A percentile compares a stretch with the other conserved stretches of the same genome.
These are phyloP conservation scores for Cenococcum geophilum DNA, from an alignment of 495 filamentous ascomycete genomes.

Conservation along the genomic window DNA sequence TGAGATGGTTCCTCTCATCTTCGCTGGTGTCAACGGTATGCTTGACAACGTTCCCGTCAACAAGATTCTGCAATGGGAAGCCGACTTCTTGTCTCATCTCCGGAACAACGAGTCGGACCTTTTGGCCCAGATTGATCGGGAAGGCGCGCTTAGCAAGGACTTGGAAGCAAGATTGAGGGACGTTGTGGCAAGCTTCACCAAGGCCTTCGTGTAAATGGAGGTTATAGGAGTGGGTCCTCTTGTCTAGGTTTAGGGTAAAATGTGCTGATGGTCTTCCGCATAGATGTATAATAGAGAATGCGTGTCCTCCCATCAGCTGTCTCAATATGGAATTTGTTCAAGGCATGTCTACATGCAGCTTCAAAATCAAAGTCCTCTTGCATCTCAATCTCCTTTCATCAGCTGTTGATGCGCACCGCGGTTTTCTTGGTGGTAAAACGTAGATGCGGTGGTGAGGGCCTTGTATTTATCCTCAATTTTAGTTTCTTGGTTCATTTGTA, in stretches of 20 bases:
- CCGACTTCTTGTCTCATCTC: constrained; percentile 87
- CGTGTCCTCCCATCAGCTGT: constrained; percentile 32
- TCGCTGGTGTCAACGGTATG: constrained; percentile 96
- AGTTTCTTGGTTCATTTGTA: constrained; percentile 19
- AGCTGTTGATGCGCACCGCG: constrained; percentile 12
- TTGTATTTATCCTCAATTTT: constrained; percentile 27
- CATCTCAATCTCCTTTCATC: constrained; percentile 13
- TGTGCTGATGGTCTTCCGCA: constrained; percentile 28
- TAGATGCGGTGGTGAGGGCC: constrained; percentile 2
- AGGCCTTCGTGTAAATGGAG: constrained; percentile 61
- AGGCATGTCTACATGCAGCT: constrained; percentile 11
- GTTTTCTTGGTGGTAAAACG: neutral
- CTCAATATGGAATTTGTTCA: constrained; percentile 30
- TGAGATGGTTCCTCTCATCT: constrained; percentile 99
- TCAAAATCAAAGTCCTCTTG: constrained; percentile 12
- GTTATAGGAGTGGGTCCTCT: constrained; percentile 26
- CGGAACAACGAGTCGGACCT: constrained; percentile 83
- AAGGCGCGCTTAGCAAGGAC: constrained; percentile 94
- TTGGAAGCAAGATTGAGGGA: constrained; percentile 83
- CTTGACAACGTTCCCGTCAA: constrained; percentile 79
- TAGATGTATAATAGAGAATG: constrained; percentile 35
- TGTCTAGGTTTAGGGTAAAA: constrained; percentile 26
- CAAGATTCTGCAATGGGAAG: constrained; percentile 86
- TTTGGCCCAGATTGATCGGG: constrained; percentile 82
- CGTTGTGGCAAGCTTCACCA: constrained; percentile 74